phyloP scores from a whole-genome alignment of 306 rosid genomes.

The Canavalia gladiata region DNA sequence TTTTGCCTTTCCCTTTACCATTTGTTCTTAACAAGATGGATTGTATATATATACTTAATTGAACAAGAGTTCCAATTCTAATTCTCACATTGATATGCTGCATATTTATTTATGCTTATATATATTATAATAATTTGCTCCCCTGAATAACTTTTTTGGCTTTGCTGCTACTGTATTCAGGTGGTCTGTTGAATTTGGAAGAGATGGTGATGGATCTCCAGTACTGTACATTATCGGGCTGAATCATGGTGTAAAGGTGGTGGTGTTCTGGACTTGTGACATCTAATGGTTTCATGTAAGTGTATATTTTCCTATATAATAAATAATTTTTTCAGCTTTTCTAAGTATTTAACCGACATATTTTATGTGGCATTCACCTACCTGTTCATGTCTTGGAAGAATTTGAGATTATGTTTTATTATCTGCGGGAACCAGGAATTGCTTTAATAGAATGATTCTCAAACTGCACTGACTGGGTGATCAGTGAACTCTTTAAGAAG shows the following conservation, averaged over 20 bases:
- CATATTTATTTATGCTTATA: not conserved
- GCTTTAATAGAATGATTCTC: not conserved
- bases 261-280: no score
- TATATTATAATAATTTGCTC: not conserved
- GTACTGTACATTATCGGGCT: conserved; percentile 79
- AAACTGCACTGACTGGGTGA: not conserved
- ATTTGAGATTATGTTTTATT: not conserved
- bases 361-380: not conserved
- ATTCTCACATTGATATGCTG: no score
- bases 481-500: not conserved
- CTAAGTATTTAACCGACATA: not conserved
- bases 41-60: not conserved
- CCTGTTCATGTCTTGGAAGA: not conserved
- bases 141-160: conserved; percentile 15
- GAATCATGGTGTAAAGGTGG: conserved; percentile 42
- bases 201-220: conserved; percentile 69
- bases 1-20: not conserved
- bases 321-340: not conserved
- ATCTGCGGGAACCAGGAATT: not conserved
- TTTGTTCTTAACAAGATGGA: not conserved
- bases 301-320: not conserved
- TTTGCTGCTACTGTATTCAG: conserved; percentile 51
- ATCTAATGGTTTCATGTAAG: no score
- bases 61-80: not conserved
- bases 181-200: conserved; percentile 91